A percentile compares a stretch with the other conserved stretches of the same genome.
Conservation (phyloP, 169 alveolate genomes). For the Eimeria mitis region DNA sequence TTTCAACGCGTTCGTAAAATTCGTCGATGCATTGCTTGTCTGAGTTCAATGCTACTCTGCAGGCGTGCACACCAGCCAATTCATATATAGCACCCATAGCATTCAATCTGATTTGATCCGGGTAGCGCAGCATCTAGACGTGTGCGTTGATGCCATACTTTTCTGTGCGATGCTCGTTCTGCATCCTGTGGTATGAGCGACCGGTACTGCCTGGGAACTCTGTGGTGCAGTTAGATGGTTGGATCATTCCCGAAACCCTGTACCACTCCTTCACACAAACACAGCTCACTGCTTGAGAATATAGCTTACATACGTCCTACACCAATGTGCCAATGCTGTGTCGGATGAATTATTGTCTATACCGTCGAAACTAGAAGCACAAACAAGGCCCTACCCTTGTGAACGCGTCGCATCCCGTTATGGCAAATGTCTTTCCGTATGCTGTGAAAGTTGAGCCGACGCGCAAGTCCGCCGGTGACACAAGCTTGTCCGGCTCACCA, state of each 20-base stretch:
- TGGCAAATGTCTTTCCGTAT: constrained; percentile 87
- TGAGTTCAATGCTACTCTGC: not conserved
- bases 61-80: not conserved
- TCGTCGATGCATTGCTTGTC: constrained; percentile 19
- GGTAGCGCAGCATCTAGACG: not conserved
- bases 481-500: constrained; percentile 84
- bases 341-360: not conserved
- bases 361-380: not conserved
- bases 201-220: not conserved
- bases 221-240: constrained; percentile 3
- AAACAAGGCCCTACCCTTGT: constrained; percentile 85
- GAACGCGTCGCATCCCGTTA: constrained; percentile 89
- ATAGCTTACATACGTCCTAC: not conserved
- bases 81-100: not conserved
- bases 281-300: constrained; percentile 20
- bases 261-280: constrained; percentile 64
- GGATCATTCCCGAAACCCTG: constrained; percentile 38
- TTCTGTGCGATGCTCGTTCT: constrained; percentile 6
- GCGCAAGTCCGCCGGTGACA: constrained; percentile 88
- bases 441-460: constrained; percentile 88
- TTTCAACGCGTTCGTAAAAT: constrained; percentile 23
- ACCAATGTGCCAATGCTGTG: not conserved
- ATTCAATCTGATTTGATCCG: not conserved
- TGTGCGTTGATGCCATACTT: not conserved
- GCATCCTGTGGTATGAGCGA: not conserved